A percentile compares a stretch with the other conserved stretches of the same genome.
Conservation (phyloP, 2,329 filamentous ascomycete species). For the Teratosphaeriaceae sp. region DNA sequence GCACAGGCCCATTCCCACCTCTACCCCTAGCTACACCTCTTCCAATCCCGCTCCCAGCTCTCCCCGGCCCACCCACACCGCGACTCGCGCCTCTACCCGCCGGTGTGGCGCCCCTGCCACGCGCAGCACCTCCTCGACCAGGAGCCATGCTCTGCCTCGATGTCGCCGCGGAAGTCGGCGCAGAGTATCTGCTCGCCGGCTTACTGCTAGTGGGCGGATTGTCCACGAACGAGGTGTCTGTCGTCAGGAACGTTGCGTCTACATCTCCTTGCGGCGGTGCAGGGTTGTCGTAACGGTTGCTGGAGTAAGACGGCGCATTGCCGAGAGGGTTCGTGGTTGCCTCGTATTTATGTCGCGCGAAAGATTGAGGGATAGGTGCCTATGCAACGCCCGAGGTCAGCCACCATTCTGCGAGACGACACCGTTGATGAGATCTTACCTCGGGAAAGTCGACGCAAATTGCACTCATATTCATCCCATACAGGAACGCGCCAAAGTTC, state of each 20-base stretch:
- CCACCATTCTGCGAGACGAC: too few species aligned
- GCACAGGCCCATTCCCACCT: too few species aligned
- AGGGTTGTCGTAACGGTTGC: conserved; percentile 5
- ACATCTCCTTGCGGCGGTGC: conserved; percentile 34
- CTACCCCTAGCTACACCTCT: conserved; percentile 5
- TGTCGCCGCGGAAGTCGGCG: conserved; percentile 8
- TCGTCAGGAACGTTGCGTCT: conserved; percentile 88
- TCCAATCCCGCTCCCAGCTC: conserved; percentile 7
- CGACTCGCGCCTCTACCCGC: conserved; percentile 5
- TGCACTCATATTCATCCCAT: conserved; percentile 97
- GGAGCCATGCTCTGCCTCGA: conserved; percentile 4
- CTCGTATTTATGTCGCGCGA: conserved; percentile 60
- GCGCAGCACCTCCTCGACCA: conserved; percentile 5
- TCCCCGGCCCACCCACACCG: conserved; percentile 5
- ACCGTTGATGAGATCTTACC: conserved; percentile 44
- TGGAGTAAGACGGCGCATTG: conserved; percentile 11
- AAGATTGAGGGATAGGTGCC: conserved; percentile 80
- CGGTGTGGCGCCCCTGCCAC: not conserved
- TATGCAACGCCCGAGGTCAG: conserved; percentile 30
- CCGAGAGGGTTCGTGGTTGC: conserved; percentile 18
- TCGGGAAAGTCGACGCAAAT: conserved; percentile 98
- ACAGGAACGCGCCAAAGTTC: conserved; percentile 91
- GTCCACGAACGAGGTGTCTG: conserved; percentile 84
- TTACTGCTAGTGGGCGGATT: conserved; percentile 57
- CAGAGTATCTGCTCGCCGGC: conserved; percentile 29